These are phyloP conservation scores for Bryoglossum gracile DNA, from an alignment of 495 filamentous ascomycete genomes.

Conservation along the genomic window DNA sequence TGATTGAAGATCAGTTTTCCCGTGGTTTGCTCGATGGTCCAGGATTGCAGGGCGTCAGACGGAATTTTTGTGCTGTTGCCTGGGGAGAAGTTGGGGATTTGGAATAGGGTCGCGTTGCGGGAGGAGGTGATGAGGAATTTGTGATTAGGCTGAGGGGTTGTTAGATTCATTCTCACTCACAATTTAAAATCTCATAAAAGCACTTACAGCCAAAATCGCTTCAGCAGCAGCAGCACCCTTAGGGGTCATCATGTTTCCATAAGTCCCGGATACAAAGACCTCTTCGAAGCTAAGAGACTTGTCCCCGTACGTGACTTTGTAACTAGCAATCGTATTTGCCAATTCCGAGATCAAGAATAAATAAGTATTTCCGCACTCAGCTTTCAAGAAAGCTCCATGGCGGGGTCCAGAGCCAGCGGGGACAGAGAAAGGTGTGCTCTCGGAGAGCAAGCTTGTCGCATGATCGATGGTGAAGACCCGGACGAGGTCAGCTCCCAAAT, in stretches of 20 bases:
- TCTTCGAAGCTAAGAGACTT: slow-evolving; percentile 40
- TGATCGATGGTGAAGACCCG: slow-evolving; percentile 53
- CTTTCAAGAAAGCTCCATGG: slow-evolving; percentile 54
- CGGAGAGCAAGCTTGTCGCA: slow-evolving; percentile 29
- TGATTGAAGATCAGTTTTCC: slow-evolving; percentile 45
- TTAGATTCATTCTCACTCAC: neutral
- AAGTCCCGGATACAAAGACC: slow-evolving; percentile 31
- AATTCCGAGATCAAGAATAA: slow-evolving; percentile 62
- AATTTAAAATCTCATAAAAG: slow-evolving; percentile 38
- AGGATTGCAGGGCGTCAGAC: slow-evolving; percentile 24
- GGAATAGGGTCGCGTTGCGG: slow-evolving; percentile 47
- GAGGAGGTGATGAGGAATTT: slow-evolving; percentile 58
- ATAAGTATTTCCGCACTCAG: slow-evolving; percentile 36
- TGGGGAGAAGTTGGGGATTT: slow-evolving; percentile 36
- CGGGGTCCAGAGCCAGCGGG: slow-evolving; percentile 55
- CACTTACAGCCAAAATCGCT: slow-evolving; percentile 35
- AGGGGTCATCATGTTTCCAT: slow-evolving; percentile 34
- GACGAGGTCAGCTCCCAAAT: slow-evolving; percentile 65
- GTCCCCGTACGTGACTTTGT: slow-evolving; percentile 47
- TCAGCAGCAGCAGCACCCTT: slow-evolving; percentile 47
- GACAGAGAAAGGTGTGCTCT: slow-evolving; percentile 27
- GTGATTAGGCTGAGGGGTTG: slow-evolving; percentile 40
- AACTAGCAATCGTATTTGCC: slow-evolving; percentile 48
- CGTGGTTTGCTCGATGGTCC: slow-evolving; percentile 36
- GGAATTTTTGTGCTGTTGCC: slow-evolving; percentile 35